phyloP scores from a whole-genome alignment of 176 grass and related monocot species.

The Triticum aestivum region DNA sequence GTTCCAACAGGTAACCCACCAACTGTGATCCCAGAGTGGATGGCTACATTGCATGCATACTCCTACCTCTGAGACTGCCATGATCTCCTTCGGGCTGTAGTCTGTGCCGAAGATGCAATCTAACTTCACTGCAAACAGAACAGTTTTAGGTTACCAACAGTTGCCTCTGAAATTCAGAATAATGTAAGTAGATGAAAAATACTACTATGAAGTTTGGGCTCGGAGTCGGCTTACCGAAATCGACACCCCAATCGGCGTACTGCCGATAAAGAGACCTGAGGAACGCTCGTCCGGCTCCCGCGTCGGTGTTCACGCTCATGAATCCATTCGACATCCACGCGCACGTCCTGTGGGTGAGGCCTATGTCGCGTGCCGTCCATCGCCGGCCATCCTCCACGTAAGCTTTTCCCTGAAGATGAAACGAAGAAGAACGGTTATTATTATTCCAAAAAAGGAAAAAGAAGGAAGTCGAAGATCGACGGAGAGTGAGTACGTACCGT shows the following conservation, averaged over 20 bases:
- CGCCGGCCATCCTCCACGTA: slow-evolving; percentile 49
- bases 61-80: slow-evolving; percentile 63
- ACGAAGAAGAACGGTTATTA: background rate
- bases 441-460: background rate
- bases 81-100: slow-evolving; percentile 76
- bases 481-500: slow-evolving; percentile 34
- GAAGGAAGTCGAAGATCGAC: background rate
- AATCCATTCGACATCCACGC: slow-evolving; percentile 86
- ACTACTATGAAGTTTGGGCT: background rate
- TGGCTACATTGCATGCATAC: background rate
- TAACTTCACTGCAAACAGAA: slow-evolving; percentile 62
- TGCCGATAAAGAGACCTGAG: slow-evolving; percentile 80
- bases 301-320: slow-evolving; percentile 82
- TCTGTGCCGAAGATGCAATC: slow-evolving; percentile 93
- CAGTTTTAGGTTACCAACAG: background rate
- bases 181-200: background rate
- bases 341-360: slow-evolving; percentile 65
- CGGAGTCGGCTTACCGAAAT: slow-evolving; percentile 50
- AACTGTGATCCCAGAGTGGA: background rate
- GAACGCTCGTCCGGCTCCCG: slow-evolving; percentile 73
- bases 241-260: slow-evolving; percentile 82
- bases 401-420: slow-evolving; percentile 36
- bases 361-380: slow-evolving; percentile 76
- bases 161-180: background rate
- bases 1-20: background rate